A percentile compares a stretch with the other conserved stretches of the same genome.
phyloP scores from a whole-genome alignment of 1,284 basidiomycete species.

The Psilocybe mexicana region DNA sequence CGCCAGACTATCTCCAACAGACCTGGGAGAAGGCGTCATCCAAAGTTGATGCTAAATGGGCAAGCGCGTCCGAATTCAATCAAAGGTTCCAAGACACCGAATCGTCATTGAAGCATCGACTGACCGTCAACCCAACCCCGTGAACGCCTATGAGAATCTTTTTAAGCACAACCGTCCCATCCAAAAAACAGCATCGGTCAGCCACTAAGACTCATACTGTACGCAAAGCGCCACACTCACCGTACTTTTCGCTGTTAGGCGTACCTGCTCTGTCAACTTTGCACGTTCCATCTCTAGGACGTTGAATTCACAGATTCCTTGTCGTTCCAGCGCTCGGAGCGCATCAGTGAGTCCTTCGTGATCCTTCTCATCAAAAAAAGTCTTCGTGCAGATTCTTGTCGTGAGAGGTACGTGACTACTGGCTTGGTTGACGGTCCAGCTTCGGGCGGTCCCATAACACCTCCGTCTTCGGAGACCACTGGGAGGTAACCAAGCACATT shows the following conservation, averaged over 20 bases:
- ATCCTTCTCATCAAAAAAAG: conserved; percentile 27
- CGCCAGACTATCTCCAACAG: conserved; percentile 41
- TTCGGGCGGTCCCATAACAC: conserved; percentile 8
- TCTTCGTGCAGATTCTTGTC: conserved; percentile 34
- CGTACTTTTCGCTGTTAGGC: conserved; percentile 34
- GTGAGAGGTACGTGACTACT: conserved; percentile 39
- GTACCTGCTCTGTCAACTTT: conserved; percentile 34
- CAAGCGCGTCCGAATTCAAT: conserved; percentile 1
- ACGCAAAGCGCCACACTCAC: conserved; percentile 25
- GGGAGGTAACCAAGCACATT: conserved; percentile 23
- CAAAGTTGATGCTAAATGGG: conserved; percentile 36
- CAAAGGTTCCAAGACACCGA: conserved; percentile 1
- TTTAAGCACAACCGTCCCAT: background rate
- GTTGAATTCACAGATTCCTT: conserved; percentile 34
- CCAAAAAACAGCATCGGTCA: conserved; percentile 1
- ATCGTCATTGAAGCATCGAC: conserved; percentile 9
- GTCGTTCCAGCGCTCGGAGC: conserved; percentile 30
- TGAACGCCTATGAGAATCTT: conserved; percentile 41
- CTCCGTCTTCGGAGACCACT: conserved; percentile 13
- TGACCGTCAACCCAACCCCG: conserved; percentile 41
- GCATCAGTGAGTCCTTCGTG: conserved; percentile 34
- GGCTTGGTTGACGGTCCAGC: conserved; percentile 22
- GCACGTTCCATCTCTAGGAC: conserved; percentile 35
- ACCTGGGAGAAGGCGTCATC: conserved; percentile 38
- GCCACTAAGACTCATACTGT: conserved; percentile 1